A percentile compares a stretch with the other conserved stretches of the same genome.
Evolutionary conservation across 768 basidiomycete genomes (phyloP).

Genomic region (Tricholoma terreum): DNA sequence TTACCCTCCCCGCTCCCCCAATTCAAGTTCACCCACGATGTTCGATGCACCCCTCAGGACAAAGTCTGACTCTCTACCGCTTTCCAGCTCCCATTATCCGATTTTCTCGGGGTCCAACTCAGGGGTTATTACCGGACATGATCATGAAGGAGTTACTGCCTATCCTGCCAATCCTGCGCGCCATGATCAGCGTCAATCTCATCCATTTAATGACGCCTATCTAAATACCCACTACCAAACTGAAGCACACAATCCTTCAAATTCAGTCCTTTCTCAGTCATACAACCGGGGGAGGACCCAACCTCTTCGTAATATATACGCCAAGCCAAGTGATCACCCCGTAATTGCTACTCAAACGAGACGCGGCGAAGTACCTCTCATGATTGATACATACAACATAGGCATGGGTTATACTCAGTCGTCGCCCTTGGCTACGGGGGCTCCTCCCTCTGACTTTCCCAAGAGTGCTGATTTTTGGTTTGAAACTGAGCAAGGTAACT

Average conservation of each 20-base stretch:
- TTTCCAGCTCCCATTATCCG: neutral
- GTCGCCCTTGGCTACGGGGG: neutral
- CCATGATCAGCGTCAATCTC: slow-evolving; percentile 1
- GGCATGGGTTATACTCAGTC: neutral
- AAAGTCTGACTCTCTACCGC: slow-evolving; percentile 1
- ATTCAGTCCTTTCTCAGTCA: slow-evolving; percentile 2
- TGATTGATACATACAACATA: slow-evolving; percentile 5
- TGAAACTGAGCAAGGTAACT: neutral
- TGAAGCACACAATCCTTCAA: neutral
- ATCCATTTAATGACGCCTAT: slow-evolving; percentile 6
- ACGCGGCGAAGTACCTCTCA: slow-evolving; percentile 3
- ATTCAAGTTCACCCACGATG: slow-evolving; percentile 2
- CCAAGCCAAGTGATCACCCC: neutral
- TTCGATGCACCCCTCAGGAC: slow-evolving; percentile 8
- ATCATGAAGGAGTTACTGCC: neutral
- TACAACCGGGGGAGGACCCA: neutral
- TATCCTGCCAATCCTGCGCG: slow-evolving; percentile 2
- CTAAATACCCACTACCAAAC: slow-evolving; percentile 5
- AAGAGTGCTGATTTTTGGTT: slow-evolving; percentile 2
- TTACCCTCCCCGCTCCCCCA: too few relatives aligned
- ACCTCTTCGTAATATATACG: neutral
- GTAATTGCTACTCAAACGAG: slow-evolving; percentile 1
- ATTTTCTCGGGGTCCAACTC: neutral
- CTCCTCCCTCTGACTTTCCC: neutral
- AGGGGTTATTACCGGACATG: slow-evolving; percentile 1